phyloP scores from a whole-genome alignment of 306 rosid genomes.

The Prunus kanzakura region DNA sequence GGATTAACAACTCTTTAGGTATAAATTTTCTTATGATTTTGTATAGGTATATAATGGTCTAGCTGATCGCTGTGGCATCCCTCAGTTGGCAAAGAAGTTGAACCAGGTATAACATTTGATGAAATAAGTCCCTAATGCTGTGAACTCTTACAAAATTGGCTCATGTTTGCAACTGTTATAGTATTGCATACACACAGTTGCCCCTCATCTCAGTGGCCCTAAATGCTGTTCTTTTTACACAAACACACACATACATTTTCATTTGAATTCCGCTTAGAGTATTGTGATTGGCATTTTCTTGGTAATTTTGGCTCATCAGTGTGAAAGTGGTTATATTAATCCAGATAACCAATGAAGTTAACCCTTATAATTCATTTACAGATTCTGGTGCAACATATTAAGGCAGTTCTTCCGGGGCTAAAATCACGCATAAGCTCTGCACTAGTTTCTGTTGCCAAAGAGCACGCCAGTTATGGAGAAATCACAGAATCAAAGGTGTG shows the following conservation, averaged over 20 bases:
- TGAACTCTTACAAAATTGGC: not conserved
- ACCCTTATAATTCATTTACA: constrained; percentile 31
- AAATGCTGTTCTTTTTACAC: not conserved
- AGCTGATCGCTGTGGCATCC: constrained; percentile 92
- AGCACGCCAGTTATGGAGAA: constrained; percentile 93
- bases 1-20: constrained; percentile 9
- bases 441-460: constrained; percentile 85
- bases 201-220: not conserved
- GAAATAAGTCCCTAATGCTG: not conserved
- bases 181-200: not conserved
- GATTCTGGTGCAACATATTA: constrained; percentile 93
- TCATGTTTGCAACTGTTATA: not conserved
- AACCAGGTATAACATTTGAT: constrained; percentile 68
- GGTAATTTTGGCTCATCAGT: not conserved
- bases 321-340: not conserved
- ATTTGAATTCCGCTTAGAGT: not conserved
- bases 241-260: not conserved
- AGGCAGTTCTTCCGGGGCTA: constrained; percentile 80
- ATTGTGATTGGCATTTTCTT: not conserved
- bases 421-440: constrained; percentile 89
- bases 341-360: constrained; percentile 2
- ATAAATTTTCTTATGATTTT: constrained; percentile 20
- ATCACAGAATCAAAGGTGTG: constrained; percentile 88
- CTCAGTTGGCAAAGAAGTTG: constrained; percentile 92
- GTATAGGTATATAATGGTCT: constrained; percentile 82